Evolutionary conservation across 306 rosid species (phyloP).

Genomic region (Cicer pinnatifidum): DNA sequence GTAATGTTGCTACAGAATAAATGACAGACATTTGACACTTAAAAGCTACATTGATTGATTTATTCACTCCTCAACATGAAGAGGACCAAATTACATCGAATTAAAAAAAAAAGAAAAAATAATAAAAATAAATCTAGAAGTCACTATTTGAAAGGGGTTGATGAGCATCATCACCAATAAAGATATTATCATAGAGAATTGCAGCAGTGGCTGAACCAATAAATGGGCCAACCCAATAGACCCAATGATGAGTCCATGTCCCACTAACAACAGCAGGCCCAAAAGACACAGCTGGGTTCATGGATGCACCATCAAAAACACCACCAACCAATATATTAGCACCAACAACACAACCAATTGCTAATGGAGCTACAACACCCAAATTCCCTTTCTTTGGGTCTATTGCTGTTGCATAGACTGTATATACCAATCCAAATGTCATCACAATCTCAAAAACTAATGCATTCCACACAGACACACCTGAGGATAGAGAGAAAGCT

Average conservation of each 20-base stretch:
- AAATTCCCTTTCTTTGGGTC: constrained; percentile 46
- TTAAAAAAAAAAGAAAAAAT: not conserved
- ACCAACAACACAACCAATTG: constrained; percentile 41
- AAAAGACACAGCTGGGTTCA: too few species aligned
- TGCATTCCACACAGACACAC: constrained; percentile 51
- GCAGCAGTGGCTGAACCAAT: constrained; percentile 61
- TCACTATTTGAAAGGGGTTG: constrained; percentile 40
- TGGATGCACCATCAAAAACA: constrained; percentile 72
- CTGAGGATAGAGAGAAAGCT: constrained; percentile 46
- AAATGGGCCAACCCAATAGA: constrained; percentile 67
- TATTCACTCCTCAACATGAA: constrained; percentile 28
- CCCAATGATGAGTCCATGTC: constrained; percentile 73
- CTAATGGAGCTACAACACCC: constrained; percentile 52
- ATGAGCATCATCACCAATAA: constrained; percentile 49
- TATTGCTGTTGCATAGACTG: constrained; percentile 49
- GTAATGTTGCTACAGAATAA: not conserved
- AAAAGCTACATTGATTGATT: constrained; percentile 4
- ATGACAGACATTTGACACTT: constrained; percentile 7
- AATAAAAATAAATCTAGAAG: constrained; percentile 4
- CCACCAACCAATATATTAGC: constrained; percentile 77
- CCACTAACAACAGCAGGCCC: constrained; percentile 49
- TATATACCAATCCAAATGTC: constrained; percentile 47
- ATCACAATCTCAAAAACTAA: constrained; percentile 45
- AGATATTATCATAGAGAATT: constrained; percentile 67
- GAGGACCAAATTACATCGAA: not conserved